Conservation (phyloP, 1,284 basidiomycete species). For the Ceratobasidium theobromae region DNA sequence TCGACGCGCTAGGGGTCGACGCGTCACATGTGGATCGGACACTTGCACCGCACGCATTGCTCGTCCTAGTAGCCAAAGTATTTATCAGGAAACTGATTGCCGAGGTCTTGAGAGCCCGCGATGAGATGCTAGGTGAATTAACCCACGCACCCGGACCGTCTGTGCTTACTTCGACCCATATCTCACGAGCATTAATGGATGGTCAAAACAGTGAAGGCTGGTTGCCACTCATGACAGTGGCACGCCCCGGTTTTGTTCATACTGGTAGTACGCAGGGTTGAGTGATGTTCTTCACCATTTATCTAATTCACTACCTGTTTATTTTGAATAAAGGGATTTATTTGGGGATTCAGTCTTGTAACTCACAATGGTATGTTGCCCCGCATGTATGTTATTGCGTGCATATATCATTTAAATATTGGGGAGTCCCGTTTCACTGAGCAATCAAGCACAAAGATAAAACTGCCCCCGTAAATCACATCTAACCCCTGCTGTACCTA, state of each 20-base stretch:
- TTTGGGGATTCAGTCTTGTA: not conserved
- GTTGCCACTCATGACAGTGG: conserved; percentile 22
- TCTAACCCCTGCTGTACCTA: no score
- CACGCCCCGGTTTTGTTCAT: conserved; percentile 6
- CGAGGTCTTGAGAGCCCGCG: conserved; percentile 2
- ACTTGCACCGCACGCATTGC: conserved; percentile 17
- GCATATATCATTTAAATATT: no score
- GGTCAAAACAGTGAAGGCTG: conserved; percentile 8
- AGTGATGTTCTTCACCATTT: not conserved
- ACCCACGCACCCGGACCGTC: not conserved
- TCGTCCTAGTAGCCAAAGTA: conserved; percentile 24
- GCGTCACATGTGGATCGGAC: conserved; percentile 26
- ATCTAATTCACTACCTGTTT: not conserved
- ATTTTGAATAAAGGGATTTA: conserved; percentile 9
- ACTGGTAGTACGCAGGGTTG: not conserved
- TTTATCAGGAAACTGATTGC: conserved; percentile 12
- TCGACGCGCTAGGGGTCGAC: conserved; percentile 15
- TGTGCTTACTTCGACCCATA: conserved; percentile 10
- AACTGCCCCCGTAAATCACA: no score
- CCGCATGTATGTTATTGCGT: no score
- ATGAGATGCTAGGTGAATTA: not conserved
- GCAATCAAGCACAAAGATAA: no score
- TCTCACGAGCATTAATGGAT: conserved; percentile 25
- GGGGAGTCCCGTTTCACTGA: no score
- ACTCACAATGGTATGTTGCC: no score